Base-by-base conservation (phyloP, 139 green algal species). In the Micractinium sp. region DNA sequence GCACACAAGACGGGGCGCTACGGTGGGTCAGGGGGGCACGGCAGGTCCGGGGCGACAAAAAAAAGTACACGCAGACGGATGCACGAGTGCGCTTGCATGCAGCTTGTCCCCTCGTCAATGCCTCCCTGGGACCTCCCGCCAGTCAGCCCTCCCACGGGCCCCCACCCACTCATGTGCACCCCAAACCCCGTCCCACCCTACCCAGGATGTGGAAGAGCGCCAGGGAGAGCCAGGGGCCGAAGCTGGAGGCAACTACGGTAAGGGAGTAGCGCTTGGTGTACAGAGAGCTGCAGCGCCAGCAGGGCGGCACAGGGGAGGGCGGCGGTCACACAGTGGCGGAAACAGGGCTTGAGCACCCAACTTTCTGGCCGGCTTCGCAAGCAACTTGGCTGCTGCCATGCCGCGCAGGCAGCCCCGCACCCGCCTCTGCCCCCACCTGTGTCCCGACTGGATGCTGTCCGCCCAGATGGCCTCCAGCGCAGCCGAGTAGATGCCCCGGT, bases 211-310 rank as follows among this genome's bases (percentile, higher is more conserved):
- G 39, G 83, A 94, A 95, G 3, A 95, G 60, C 19, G 90, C 41
- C 33, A 95, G 75, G 79, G 56, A 87, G 1, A 93, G 39, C 16
- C 89, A 41, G 22, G 91, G 92, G 12, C 92, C 92, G n/a, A 88
- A 66, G 33, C 69, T 41, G 53, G 47, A 82, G 39, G 88, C 67
- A 63, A 93, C 41, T 0, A 82, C 82, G 4, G 87, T 91, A 14
- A 92, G 79, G 0, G 89, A 47, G 35, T 87, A 88, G 73, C 92
- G 92, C 16, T 31, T 35, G 12, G 90, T 93, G 76, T 92, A 94
- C 3, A 89, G 88, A 1, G 66, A 82, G 80, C 89, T 93, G 91
- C 89, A 67, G 38, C 14, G 56, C 22, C n/a, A 0, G 35, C 2
- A 71, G 79, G 29, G 31, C 18, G 20, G 23, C 7, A 41, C 3